Conservation (phyloP, 75 land plant genomes). For the Pseudotsuga menziesii region DNA sequence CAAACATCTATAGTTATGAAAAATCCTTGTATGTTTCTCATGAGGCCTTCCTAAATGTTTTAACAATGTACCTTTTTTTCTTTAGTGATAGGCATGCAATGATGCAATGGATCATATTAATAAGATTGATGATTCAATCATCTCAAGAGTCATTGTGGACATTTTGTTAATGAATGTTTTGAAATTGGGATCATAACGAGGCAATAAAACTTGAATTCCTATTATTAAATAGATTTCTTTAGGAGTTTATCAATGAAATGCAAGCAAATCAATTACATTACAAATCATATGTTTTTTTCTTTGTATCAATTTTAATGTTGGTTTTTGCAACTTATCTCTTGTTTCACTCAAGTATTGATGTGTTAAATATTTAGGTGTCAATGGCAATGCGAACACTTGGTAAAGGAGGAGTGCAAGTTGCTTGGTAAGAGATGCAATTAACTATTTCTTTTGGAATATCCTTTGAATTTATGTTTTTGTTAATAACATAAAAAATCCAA, state of each 20-base stretch:
- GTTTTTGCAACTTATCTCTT: not conserved
- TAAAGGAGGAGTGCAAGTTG: conserved; percentile 71
- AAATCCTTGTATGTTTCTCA: too few species aligned
- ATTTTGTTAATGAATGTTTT: too few species aligned
- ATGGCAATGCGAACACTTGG: conserved; percentile 95
- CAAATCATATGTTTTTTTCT: not conserved
- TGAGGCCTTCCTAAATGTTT: too few species aligned
- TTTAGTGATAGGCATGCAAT: too few species aligned
- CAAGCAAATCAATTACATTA: not conserved
- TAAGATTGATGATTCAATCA: too few species aligned
- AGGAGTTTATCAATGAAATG: not conserved
- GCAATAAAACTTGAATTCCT: too few species aligned
- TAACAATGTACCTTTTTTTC: too few species aligned
- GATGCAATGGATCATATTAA: too few species aligned
- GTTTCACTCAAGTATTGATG: conserved; percentile 5
- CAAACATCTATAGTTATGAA: too few species aligned
- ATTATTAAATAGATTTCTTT: not conserved
- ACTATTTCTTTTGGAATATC: not conserved
- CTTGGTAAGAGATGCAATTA: conserved; percentile 51
- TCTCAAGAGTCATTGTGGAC: too few species aligned
- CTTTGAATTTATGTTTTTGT: not conserved
- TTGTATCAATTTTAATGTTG: not conserved
- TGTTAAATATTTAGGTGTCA: conserved; percentile 63
- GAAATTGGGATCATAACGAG: too few species aligned
- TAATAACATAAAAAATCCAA: too few species aligned